Evolutionary conservation across 495 filamentous ascomycete genomes (phyloP).

Genomic region (Margaritispora aquatica): DNA sequence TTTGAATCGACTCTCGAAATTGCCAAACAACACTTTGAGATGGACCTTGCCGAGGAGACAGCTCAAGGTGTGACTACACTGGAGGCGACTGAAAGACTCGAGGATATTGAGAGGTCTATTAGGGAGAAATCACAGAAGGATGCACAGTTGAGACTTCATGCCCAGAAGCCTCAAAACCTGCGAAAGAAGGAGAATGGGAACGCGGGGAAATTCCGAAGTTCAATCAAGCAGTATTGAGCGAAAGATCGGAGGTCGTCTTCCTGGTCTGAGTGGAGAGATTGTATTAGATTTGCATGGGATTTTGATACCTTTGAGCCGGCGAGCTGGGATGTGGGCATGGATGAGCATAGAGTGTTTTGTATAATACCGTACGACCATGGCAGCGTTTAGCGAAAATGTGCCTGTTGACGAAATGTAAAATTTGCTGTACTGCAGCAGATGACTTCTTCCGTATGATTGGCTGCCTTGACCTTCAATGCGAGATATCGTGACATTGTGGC

Average conservation of each 20-base stretch:
- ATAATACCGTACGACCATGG: neutral
- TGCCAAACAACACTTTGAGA: conserved; percentile 16
- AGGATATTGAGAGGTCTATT: conserved; percentile 18
- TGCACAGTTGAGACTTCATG: conserved; percentile 18
- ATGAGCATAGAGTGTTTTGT: conserved; percentile 1
- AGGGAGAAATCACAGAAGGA: conserved; percentile 11
- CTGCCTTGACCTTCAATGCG: neutral
- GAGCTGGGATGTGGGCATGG: conserved; percentile 4
- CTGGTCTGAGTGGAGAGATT: neutral
- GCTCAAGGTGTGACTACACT: conserved; percentile 12
- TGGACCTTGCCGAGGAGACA: conserved; percentile 17
- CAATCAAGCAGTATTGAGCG: conserved; percentile 17
- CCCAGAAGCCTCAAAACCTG: conserved; percentile 11
- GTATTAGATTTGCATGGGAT: conserved; percentile 10
- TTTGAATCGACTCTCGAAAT: conserved; percentile 37
- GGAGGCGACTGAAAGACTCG: conserved; percentile 5
- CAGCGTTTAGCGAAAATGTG: neutral
- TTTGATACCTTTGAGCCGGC: conserved; percentile 6
- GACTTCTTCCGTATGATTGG: neutral
- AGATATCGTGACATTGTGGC: neutral
- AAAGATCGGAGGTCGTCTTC: neutral
- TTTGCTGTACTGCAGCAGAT: neutral
- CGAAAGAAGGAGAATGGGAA: conserved; percentile 10
- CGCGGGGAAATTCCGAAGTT: conserved; percentile 5
- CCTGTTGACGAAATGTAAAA: neutral